Evolutionary conservation across 345 rosid species (phyloP), one percentile per base, ranked within the genome.

Genomic region (Populus davidiana): DNA sequence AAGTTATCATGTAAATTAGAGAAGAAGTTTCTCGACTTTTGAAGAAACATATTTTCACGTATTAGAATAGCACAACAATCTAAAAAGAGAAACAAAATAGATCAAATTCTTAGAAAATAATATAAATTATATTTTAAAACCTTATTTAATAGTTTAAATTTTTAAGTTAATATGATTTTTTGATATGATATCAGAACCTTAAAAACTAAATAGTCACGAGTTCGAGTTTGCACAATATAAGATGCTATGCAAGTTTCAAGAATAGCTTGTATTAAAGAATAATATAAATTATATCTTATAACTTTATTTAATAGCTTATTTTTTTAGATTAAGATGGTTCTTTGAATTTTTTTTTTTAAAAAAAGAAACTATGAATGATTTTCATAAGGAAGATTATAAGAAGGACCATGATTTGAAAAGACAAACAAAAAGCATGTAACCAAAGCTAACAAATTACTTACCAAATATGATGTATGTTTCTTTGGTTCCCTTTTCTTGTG

Each of bases 141-240:
- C 33, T 2, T 31, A 31, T 2, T 0, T 31, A 3, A 31, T 0
- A 31, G 0, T 31, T 31, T 2, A 31, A 31, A 2, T 31, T 31
- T 31, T 31, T 31, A 31, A 2, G 4, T 31, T 31, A 31, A 31
- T 0, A 3, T 31, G 4, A 0, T 31, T 31, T 3, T 31, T 31
- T 31, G 0, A 31, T 2, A 31, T 31, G 0, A 2, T 31, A 2
- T 31, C 4, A 31, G 0, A 31, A 0, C 4, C 0, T 31, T 31
- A 0, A 31, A 2, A 2, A 31, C 4, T 2, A 31, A 31, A 31
- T 31, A 31, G 33, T 31, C 4, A 2, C 0, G 33, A 31, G 33
- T 31, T 31, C 0, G 0, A 31, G 33, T 31, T 0, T 2, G 4
- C 4, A 31, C 33, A 31, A 31, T 31, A 0, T 3, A 31, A 31